Evolutionary conservation across 106 monocot species (phyloP).

Genomic region (Platanthera guangdongensis): DNA sequence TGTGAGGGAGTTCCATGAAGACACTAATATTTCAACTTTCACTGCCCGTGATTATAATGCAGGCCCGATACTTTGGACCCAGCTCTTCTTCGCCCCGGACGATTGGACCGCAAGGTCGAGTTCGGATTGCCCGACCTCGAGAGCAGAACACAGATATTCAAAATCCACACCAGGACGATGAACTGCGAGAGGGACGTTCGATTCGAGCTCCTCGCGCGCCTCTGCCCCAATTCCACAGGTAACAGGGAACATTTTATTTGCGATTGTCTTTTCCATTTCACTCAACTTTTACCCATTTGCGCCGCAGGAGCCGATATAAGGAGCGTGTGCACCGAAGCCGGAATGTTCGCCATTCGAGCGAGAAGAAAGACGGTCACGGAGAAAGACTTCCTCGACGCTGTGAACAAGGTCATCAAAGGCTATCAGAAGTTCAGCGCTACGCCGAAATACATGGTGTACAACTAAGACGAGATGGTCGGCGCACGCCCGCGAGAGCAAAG

Average conservation of each 20-base stretch:
- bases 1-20: no score
- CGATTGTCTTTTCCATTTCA: background rate
- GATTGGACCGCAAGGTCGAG: constrained; percentile 96
- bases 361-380: constrained; percentile 94
- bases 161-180: constrained; percentile 97
- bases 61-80: constrained; percentile 95
- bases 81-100: constrained; percentile 77
- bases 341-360: constrained; percentile 90
- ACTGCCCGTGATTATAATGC: background rate
- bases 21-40: background rate
- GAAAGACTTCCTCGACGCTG: constrained; percentile 94
- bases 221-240: constrained; percentile 98
- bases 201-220: constrained; percentile 94
- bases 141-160: constrained; percentile 92
- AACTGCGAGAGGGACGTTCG: constrained; percentile 94
- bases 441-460: constrained; percentile 98
- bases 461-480: constrained; percentile 13
- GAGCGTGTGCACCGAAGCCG: constrained; percentile 98
- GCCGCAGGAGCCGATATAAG: constrained; percentile 75
- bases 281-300: background rate
- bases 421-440: constrained; percentile 98
- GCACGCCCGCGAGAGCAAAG: no score
- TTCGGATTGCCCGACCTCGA: constrained; percentile 93
- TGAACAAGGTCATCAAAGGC: constrained; percentile 97
- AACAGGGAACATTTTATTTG: constrained; percentile 3